These are phyloP conservation scores for Colletotrichum graminicola DNA, from an alignment of 2,329 filamentous ascomycete genomes.

Conservation along the genomic window DNA sequence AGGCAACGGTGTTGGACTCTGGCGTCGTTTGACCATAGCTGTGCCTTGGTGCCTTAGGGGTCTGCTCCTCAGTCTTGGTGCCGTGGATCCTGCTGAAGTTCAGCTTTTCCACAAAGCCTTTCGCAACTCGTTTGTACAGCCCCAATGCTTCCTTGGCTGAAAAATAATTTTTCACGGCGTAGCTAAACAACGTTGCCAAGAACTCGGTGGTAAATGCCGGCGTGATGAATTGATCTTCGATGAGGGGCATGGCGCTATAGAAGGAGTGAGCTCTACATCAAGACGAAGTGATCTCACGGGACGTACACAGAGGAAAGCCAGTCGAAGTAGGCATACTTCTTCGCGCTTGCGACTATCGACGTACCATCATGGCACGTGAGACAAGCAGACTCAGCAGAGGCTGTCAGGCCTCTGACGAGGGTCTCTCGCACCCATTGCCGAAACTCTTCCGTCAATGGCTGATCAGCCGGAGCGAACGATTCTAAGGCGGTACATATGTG, in stretches of 20 bases:
- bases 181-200: not conserved
- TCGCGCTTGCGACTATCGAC: not conserved
- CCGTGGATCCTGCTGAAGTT: slow-evolving; percentile 17
- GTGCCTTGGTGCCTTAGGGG: not conserved
- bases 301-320: slow-evolving; percentile 23
- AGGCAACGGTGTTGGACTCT: not conserved
- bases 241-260: slow-evolving; percentile 7
- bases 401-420: not conserved
- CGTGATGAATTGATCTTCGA: not conserved
- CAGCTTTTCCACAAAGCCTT: not conserved
- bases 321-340: slow-evolving; percentile 14
- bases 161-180: not conserved
- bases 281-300: too few relatives aligned
- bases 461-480: not conserved
- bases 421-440: slow-evolving; percentile 6
- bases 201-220: slow-evolving; percentile 12
- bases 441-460: not conserved
- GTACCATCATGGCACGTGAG: not conserved
- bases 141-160: not conserved
- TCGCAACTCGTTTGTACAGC: slow-evolving; percentile 21
- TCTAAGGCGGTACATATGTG: not conserved
- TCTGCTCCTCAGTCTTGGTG: slow-evolving; percentile 3
- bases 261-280: not conserved
- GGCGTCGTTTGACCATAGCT: not conserved
- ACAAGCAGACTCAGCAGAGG: not conserved